A percentile compares a stretch with the other conserved stretches of the same genome.
These are phyloP conservation scores for Royoungia palumana DNA, from an alignment of 768 basidiomycete species.

Conservation along the genomic window DNA sequence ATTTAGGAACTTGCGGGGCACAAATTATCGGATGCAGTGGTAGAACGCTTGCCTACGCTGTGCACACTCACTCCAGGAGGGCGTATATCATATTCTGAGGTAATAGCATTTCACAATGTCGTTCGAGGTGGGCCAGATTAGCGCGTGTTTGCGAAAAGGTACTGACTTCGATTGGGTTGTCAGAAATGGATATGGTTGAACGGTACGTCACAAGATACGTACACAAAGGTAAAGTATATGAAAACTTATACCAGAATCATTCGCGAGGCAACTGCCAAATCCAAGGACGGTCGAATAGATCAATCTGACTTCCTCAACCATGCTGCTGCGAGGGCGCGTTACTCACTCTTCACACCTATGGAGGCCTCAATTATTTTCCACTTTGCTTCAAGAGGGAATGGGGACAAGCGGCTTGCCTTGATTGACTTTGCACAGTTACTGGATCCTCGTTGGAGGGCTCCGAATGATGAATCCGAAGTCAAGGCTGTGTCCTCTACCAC, in stretches of 20 bases:
- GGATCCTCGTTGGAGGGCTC: constrained; percentile 84
- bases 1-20: constrained; percentile 91
- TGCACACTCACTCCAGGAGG: constrained; percentile 87
- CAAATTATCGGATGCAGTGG: constrained; percentile 91
- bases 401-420: constrained; percentile 69
- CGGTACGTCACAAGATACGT: constrained; percentile 40
- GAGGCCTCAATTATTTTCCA: constrained; percentile 98
- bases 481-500: constrained; percentile 27
- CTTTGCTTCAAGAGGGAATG: constrained; percentile 83
- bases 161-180: constrained; percentile 5
- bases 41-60: constrained; percentile 88
- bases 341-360: constrained; percentile 96
- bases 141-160: neutral
- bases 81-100: constrained; percentile 94
- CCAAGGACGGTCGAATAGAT: constrained; percentile 94
- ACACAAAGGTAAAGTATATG: neutral
- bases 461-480: constrained; percentile 49
- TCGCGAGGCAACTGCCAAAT: constrained; percentile 84
- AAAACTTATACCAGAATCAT: constrained; percentile 55
- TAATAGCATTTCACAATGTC: constrained; percentile 96
- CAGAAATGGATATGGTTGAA: constrained; percentile 96
- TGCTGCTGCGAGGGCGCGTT: constrained; percentile 81
- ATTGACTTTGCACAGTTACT: constrained; percentile 91
- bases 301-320: constrained; percentile 94
- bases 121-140: constrained; percentile 64